Evolutionary conservation across 495 filamentous ascomycete species (phyloP).

Genomic region (Neurospora pannonica): DNA sequence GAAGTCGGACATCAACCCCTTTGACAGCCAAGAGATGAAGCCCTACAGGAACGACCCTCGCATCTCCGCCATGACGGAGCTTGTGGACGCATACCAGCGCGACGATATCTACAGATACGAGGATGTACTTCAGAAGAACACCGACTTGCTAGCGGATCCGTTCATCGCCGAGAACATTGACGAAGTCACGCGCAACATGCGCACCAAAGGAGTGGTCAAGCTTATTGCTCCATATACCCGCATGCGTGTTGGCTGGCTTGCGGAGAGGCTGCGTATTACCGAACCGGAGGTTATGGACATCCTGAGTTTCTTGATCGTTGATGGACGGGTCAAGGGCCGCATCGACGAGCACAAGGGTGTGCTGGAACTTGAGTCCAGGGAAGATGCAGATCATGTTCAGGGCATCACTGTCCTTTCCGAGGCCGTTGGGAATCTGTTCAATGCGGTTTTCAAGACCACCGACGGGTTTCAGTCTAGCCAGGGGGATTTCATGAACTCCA

Average conservation of each 20-base stretch:
- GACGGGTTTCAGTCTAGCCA: constrained; percentile 49
- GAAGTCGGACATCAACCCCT: constrained; percentile 99
- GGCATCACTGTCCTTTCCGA: constrained; percentile 66
- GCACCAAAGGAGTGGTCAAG: constrained; percentile 89
- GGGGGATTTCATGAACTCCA: background rate
- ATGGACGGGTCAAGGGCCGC: constrained; percentile 73
- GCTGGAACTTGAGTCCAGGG: constrained; percentile 66
- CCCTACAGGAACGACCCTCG: constrained; percentile 93
- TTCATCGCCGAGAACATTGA: constrained; percentile 99
- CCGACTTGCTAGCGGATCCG: constrained; percentile 78
- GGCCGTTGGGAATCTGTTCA: constrained; percentile 56
- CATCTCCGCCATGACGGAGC: constrained; percentile 92
- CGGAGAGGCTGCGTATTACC: constrained; percentile 73
- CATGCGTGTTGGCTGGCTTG: constrained; percentile 79
- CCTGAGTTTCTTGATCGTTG: constrained; percentile 82
- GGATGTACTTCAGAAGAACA: constrained; percentile 74
- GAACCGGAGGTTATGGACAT: constrained; percentile 86
- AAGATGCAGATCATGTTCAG: constrained; percentile 62
- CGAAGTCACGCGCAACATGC: constrained; percentile 96
- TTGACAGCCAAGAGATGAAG: constrained; percentile 99
- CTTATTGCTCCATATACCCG: constrained; percentile 91
- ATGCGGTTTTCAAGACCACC: constrained; percentile 56
- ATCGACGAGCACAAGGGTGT: constrained; percentile 83
- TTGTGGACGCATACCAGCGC: constrained; percentile 92
- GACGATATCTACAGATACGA: constrained; percentile 93